Evolutionary conservation across 2,329 filamentous ascomycete species (phyloP), one percentile per base, ranked within the genome.

Genomic region (Apiospora rasikravindrae): DNA sequence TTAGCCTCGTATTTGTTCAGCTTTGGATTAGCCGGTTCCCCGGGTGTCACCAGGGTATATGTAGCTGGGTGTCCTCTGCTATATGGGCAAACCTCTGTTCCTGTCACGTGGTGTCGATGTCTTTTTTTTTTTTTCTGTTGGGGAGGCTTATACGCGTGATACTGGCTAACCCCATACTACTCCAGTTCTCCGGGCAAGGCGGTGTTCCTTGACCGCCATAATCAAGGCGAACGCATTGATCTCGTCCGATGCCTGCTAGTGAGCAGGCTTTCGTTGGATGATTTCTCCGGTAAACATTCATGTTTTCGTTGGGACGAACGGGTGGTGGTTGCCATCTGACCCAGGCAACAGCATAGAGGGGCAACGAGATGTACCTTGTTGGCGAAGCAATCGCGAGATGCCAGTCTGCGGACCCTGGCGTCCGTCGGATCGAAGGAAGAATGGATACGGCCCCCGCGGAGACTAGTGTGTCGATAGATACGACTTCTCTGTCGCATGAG

Each of bases 281-380:
- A 37, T n/a, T 19, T 37, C 57, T 19, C 19, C 57, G 57, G 57
- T 64, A 29, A 64, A 29, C 22, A 33, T 40, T 64, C 57, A 14
- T 40, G 57, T 64, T 64, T 64, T 64, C 33, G 57, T 40, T 64
- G 57, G 57, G 33, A 64, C 33, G 57, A 64, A 64, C 33, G 33
- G 57, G 57, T 64, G 29, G 33, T n/a, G 57, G 57, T 64, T 40
- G 57, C 22, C 57, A 22, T 14, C 10, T 40, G 29, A 33, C 22
- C 57, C 57, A 64, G 57, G 33, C 33, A 40, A 22, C 16, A 40
- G 33, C 16, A 64, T 64, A 64, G 29, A 64, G 33, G 33, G 29
- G 22, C 11, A 64, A 64, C 57, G 19, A 64, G 57, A 64, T n/a
- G 51, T 64, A 33, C 57, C 57, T 10, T 40, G 29, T 64, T 40